Percentiles rank a stretch among this genome's conserved stretches.
phyloP scores from a whole-genome alignment of 495 filamentous ascomycete species.

The Penicillium flavigenum region DNA sequence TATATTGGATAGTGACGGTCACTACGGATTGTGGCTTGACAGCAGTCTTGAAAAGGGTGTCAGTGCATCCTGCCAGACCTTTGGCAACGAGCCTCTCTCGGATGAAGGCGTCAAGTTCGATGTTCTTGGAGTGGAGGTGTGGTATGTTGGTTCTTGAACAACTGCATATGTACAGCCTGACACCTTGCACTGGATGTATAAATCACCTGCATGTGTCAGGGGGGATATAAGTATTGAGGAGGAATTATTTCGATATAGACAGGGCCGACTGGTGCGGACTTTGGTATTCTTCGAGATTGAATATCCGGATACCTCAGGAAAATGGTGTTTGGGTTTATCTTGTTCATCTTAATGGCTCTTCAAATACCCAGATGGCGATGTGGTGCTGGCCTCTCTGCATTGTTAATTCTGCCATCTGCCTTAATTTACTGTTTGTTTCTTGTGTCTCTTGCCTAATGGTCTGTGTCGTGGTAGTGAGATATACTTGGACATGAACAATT shows the following conservation, averaged over 20 bases:
- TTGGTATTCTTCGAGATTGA: not conserved
- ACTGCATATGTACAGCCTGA: not conserved
- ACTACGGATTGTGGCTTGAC: slow-evolving; percentile 91
- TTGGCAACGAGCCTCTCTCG: slow-evolving; percentile 93
- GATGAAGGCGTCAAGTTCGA: slow-evolving; percentile 94
- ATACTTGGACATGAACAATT: not conserved
- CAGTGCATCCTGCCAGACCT: slow-evolving; percentile 78
- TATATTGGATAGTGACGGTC: slow-evolving; percentile 63
- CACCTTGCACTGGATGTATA: slow-evolving; percentile 11
- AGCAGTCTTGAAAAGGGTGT: slow-evolving; percentile 83
- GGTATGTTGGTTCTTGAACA: slow-evolving; percentile 63
- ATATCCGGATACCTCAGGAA: slow-evolving; percentile 3
- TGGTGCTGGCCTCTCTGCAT: not conserved
- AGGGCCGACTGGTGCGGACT: not conserved
- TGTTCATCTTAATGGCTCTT: slow-evolving; percentile 15
- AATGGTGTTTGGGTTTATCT: slow-evolving; percentile 1
- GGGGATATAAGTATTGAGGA: slow-evolving; percentile 9
- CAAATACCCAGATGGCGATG: slow-evolving; percentile 20
- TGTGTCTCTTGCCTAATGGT: not conserved
- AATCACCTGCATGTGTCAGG: not conserved
- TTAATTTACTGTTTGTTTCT: not conserved
- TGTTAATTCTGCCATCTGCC: not conserved
- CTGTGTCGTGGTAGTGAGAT: not conserved
- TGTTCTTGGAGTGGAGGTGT: slow-evolving; percentile 86
- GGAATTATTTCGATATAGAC: not conserved